Evolutionary conservation across 352 stramenopile genomes (phyloP).

Genomic region (Globisporangium carolinianum): DNA sequence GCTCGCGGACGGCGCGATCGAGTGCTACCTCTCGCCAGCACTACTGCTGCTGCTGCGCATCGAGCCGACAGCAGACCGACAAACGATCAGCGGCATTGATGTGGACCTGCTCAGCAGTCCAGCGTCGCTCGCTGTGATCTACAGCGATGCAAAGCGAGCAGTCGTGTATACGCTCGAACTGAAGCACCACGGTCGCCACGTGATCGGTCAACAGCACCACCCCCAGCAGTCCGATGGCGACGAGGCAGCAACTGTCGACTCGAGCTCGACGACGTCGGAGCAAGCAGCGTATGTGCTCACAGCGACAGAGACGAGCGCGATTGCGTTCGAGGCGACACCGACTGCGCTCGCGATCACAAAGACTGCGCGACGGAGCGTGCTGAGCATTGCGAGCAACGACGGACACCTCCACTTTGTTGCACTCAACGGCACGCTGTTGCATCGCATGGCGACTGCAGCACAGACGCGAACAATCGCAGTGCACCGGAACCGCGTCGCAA

Average conservation of each 20-base stretch:
- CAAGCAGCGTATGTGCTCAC: not conserved
- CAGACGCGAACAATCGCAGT: slow-evolving; percentile 19
- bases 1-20: slow-evolving; percentile 15
- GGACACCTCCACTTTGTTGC: slow-evolving; percentile 22
- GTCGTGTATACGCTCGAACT: slow-evolving; percentile 24
- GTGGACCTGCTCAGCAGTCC: slow-evolving; percentile 14
- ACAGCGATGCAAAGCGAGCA: slow-evolving; percentile 1
- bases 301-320: not conserved
- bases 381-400: slow-evolving; percentile 13
- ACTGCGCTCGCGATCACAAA: slow-evolving; percentile 13
- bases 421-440: slow-evolving; percentile 39
- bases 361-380: slow-evolving; percentile 15
- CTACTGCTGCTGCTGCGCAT: slow-evolving; percentile 16
- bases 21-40: slow-evolving; percentile 23
- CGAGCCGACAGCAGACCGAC: not conserved
- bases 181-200: slow-evolving; percentile 1
- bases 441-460: slow-evolving; percentile 20
- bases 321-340: slow-evolving; percentile 10
- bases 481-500: slow-evolving; percentile 31
- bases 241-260: not conserved
- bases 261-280: not conserved
- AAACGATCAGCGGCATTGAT: slow-evolving; percentile 10
- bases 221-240: too few relatives aligned
- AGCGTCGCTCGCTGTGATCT: slow-evolving; percentile 16
- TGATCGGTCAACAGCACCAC: slow-evolving; percentile 3